phyloP scores from a whole-genome alignment of 2,329 filamentous ascomycete genomes.

The Epichloe coenophiala region DNA sequence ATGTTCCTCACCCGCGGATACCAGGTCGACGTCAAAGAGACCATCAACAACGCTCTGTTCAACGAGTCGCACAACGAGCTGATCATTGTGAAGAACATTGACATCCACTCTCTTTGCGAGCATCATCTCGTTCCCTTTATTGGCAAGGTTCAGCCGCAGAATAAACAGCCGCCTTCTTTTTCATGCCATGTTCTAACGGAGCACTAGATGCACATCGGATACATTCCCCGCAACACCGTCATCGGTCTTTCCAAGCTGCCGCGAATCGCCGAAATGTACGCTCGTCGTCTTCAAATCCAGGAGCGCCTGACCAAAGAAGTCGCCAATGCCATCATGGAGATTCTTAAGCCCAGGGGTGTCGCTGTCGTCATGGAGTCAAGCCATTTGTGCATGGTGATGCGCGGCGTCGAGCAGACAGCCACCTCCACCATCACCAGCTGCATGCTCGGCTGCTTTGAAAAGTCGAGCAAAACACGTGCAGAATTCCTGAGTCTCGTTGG shows the following conservation, averaged over 20 bases:
- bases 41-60: constrained; percentile 90
- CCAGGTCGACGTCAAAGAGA: constrained; percentile 81
- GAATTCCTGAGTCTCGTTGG: constrained; percentile 79
- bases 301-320: constrained; percentile 94
- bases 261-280: constrained; percentile 94
- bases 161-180: too few species aligned
- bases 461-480: constrained; percentile 83
- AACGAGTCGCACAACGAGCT: constrained; percentile 94
- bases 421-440: constrained; percentile 89
- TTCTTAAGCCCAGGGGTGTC: constrained; percentile 86
- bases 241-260: constrained; percentile 93
- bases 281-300: constrained; percentile 84
- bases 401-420: constrained; percentile 86
- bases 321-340: constrained; percentile 85
- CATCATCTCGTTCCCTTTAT: constrained; percentile 95
- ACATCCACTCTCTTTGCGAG: constrained; percentile 88
- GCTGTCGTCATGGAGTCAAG: constrained; percentile 95
- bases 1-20: constrained; percentile 95
- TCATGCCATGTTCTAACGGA: background rate
- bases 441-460: constrained; percentile 91
- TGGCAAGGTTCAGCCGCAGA: constrained; percentile 57
- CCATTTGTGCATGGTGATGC: constrained; percentile 98
- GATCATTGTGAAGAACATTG: constrained; percentile 96
- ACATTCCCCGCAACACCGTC: constrained; percentile 83
- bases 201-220: constrained; percentile 92